Percentiles rank a stretch among this genome's conserved stretches.
phyloP scores from a whole-genome alignment of 805 yeast genomes.

The Lachancea quebecensis region DNA sequence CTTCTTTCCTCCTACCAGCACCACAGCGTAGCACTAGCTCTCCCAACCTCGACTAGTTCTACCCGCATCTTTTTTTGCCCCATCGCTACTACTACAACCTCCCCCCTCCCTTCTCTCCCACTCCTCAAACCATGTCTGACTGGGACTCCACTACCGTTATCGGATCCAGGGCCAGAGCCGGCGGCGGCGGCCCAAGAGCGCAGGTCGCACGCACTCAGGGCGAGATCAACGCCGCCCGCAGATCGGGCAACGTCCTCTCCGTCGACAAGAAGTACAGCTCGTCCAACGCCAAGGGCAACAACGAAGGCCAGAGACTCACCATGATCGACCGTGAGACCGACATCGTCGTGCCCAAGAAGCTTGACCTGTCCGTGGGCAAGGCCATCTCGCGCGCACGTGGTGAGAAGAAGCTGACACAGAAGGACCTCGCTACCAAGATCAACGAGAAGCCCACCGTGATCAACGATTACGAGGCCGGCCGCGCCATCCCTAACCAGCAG shows the following conservation, averaged over 20 bases:
- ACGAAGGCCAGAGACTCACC: slow-evolving; percentile 93
- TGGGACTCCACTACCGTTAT: slow-evolving; percentile 91
- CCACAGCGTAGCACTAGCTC: no score
- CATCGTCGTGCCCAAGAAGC: slow-evolving; percentile 84
- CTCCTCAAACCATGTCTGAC: slow-evolving; percentile 43
- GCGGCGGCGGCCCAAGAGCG: slow-evolving; percentile 83
- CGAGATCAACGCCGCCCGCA: slow-evolving; percentile 87
- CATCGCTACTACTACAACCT: no score
- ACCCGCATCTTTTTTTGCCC: no score
- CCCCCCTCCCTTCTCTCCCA: no score
- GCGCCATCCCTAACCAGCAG: slow-evolving; percentile 96
- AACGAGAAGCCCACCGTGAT: slow-evolving; percentile 94
- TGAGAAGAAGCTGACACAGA: slow-evolving; percentile 85
- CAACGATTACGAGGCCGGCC: slow-evolving; percentile 94
- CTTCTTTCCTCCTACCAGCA: no score
- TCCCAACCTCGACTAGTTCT: no score
- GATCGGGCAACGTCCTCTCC: slow-evolving; percentile 81
- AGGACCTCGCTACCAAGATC: slow-evolving; percentile 91
- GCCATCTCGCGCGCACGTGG: slow-evolving; percentile 79
- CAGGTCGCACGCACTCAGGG: slow-evolving; percentile 72
- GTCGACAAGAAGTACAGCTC: slow-evolving; percentile 88
- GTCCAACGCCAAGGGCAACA: slow-evolving; percentile 55
- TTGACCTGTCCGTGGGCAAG: slow-evolving; percentile 79
- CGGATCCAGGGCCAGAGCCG: slow-evolving; percentile 83
- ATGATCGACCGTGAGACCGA: slow-evolving; percentile 91